A percentile compares a stretch with the other conserved stretches of the same genome.
Evolutionary conservation across 129 eudicot species (phyloP).

Genomic region (Tanacetum coccineum): DNA sequence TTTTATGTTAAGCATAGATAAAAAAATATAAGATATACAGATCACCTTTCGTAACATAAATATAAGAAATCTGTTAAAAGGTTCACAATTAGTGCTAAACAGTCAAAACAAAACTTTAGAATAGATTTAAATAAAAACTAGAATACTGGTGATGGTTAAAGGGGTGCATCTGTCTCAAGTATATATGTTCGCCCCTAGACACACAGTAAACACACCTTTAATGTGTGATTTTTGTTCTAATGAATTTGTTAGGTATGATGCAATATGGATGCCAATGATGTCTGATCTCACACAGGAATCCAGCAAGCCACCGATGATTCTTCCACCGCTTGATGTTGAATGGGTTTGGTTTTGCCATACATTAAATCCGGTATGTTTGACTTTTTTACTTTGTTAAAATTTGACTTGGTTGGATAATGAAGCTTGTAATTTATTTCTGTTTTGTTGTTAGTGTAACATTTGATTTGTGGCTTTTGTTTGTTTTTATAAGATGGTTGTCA

Average conservation of each 20-base stretch:
- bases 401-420: neutral
- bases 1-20: too few species aligned
- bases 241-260: slow-evolving; percentile 51
- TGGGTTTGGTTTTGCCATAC: slow-evolving; percentile 99
- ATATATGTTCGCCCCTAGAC: neutral
- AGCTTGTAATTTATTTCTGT: neutral
- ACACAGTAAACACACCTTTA: too few species aligned
- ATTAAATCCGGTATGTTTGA: slow-evolving; percentile 61
- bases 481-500: neutral
- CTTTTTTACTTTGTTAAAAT: neutral
- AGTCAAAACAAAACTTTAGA: too few species aligned
- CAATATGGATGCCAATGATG: slow-evolving; percentile 96
- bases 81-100: too few species aligned
- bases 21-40: too few species aligned
- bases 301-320: slow-evolving; percentile 57
- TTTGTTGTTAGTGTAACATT: neutral
- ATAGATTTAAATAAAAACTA: too few species aligned
- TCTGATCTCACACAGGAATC: slow-evolving; percentile 66
- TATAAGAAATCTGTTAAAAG: too few species aligned
- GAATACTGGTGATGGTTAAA: neutral
- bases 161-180: neutral
- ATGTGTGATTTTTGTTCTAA: neutral
- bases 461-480: neutral
- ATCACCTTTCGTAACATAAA: too few species aligned
- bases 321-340: slow-evolving; percentile 95